Conservation (phyloP, 1,284 basidiomycete species). For the Ustilago trichophora region DNA sequence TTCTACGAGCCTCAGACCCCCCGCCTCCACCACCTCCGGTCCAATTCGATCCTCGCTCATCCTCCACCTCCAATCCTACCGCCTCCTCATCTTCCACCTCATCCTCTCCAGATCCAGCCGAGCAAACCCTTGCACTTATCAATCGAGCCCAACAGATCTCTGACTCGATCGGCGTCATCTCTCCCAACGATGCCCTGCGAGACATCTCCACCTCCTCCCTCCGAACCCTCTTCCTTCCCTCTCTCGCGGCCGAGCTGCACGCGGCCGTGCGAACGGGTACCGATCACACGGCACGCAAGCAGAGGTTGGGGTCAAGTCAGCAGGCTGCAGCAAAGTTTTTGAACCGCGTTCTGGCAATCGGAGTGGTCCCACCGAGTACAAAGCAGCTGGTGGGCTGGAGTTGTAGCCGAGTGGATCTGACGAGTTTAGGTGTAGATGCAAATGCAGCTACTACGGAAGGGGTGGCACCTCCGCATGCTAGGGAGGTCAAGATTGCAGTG, state of each 20-base stretch:
- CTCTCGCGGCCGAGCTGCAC: conserved; percentile 39
- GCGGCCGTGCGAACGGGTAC: conserved; percentile 9
- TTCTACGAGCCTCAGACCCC: conserved; percentile 27
- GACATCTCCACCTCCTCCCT: conserved; percentile 57
- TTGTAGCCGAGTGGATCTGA: conserved; percentile 5
- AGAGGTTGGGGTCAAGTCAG: conserved; percentile 16
- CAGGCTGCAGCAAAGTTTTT: conserved; percentile 32
- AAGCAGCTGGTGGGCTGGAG: conserved; percentile 16
- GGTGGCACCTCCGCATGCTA: conserved; percentile 8
- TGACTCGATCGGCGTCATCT: conserved; percentile 49
- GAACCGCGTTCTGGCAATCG: conserved; percentile 11
- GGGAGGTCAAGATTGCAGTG: conserved; percentile 57
- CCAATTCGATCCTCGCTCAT: conserved; percentile 19
- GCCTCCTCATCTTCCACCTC: conserved; percentile 8
- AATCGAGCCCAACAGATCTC: conserved; percentile 38
- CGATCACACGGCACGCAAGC: conserved; percentile 19
- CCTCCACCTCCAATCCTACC: conserved; percentile 3
- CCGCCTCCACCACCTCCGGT: conserved; percentile 25
- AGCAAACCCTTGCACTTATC: conserved; percentile 19
- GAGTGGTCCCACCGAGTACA: conserved; percentile 33
- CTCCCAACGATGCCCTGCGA: conserved; percentile 45
- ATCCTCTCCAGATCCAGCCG: conserved; percentile 13
- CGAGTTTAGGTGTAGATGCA: conserved; percentile 5
- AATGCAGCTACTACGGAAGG: neutral
- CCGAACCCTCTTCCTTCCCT: conserved; percentile 52